These are phyloP conservation scores for Gnomoniopsis sp. DNA, from an alignment of 2,329 filamentous ascomycete species.

Conservation along the genomic window DNA sequence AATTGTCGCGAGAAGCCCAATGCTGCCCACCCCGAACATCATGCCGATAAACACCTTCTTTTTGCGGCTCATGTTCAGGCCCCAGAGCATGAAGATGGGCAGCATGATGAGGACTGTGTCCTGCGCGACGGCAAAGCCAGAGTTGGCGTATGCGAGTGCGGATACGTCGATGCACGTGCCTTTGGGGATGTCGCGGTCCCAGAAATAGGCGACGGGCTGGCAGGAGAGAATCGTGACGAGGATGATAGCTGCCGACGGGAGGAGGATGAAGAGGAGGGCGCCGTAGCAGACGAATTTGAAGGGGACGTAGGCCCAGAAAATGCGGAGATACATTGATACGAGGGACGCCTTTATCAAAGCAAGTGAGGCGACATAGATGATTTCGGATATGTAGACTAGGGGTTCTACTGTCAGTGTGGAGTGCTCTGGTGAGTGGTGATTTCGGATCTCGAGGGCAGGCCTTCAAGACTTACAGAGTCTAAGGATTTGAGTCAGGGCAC, in stretches of 20 bases:
- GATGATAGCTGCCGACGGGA: slow-evolving; percentile 9
- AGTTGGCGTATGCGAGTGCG: slow-evolving; percentile 15
- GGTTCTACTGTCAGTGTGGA: neutral
- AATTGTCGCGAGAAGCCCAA: slow-evolving; percentile 14
- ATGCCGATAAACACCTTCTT: slow-evolving; percentile 13
- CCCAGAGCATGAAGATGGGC: slow-evolving; percentile 14
- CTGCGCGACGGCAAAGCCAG: slow-evolving; percentile 11
- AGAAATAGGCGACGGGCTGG: slow-evolving; percentile 14
- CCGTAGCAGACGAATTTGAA: slow-evolving; percentile 13
- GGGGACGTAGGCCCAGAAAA: slow-evolving; percentile 11
- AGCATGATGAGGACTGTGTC: slow-evolving; percentile 15
- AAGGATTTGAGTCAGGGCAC: slow-evolving; percentile 8
- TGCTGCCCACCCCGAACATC: slow-evolving; percentile 17
- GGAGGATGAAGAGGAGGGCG: slow-evolving; percentile 10
- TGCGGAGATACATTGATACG: slow-evolving; percentile 16
- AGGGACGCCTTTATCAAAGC: slow-evolving; percentile 15
- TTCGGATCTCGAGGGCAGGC: neutral
- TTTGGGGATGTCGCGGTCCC: slow-evolving; percentile 11
- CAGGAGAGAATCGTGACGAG: slow-evolving; percentile 19
- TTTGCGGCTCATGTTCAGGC: slow-evolving; percentile 15
- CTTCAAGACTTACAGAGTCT: slow-evolving; percentile 1
- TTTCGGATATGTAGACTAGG: slow-evolving; percentile 17
- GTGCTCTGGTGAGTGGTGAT: neutral
- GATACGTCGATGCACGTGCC: slow-evolving; percentile 13
- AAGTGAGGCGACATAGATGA: slow-evolving; percentile 15